These are phyloP conservation scores for Castanospermum australe DNA, from an alignment of 306 rosid genomes.

Conservation along the genomic window DNA sequence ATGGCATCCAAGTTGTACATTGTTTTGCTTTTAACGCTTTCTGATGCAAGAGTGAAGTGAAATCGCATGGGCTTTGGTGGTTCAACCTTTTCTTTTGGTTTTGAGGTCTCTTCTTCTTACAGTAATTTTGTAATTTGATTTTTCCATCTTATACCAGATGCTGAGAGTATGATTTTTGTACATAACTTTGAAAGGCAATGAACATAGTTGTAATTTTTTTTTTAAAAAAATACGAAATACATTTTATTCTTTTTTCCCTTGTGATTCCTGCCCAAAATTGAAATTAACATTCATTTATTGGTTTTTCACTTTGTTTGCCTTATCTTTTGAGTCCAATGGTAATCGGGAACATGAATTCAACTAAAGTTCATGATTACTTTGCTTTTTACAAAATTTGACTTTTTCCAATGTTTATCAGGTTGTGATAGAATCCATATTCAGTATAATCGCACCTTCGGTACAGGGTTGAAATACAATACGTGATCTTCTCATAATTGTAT, in stretches of 20 bases:
- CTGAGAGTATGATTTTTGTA: slow-evolving; percentile 31
- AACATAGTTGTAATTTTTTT: slow-evolving; percentile 14
- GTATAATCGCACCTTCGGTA: slow-evolving; percentile 19
- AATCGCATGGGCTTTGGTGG: slow-evolving; percentile 1
- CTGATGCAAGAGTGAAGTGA: background rate
- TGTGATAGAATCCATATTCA: slow-evolving; percentile 26
- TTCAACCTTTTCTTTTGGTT: slow-evolving; percentile 12
- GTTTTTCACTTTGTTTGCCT: background rate
- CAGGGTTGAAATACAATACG: slow-evolving; percentile 10
- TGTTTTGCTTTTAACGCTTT: slow-evolving; percentile 1
- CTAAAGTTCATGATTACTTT: background rate
- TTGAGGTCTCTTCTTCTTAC: slow-evolving; percentile 9
- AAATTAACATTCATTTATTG: background rate
- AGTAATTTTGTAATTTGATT: slow-evolving; percentile 36
- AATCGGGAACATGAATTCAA: background rate
- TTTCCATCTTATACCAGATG: slow-evolving; percentile 17
- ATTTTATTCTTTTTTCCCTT: background rate
- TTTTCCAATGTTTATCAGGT: background rate
- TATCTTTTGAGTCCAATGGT: background rate
- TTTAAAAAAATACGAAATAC: background rate
- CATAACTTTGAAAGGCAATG: background rate
- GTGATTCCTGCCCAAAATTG: background rate
- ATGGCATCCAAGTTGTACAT: slow-evolving; percentile 24
- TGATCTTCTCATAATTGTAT: slow-evolving; percentile 15
- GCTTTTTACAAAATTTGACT: background rate